Percentiles rank a stretch among this genome's conserved stretches.
Conservation (phyloP, 257 asterid species). For the Ehretia macrophylla region DNA sequence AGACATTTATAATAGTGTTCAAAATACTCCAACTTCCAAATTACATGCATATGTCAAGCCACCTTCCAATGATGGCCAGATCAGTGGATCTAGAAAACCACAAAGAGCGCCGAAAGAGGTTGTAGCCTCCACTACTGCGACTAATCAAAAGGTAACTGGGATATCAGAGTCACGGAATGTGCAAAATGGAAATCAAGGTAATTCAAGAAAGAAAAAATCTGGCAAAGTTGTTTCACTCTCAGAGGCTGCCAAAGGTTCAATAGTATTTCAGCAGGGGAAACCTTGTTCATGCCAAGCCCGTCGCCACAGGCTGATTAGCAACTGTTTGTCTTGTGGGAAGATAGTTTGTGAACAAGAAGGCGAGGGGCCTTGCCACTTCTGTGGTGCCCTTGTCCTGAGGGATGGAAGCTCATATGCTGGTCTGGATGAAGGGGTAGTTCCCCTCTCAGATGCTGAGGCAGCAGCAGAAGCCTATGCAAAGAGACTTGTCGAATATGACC, state of each 20-base stretch:
- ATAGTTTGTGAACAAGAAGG: slow-evolving; percentile 98
- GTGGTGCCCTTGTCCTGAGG: slow-evolving; percentile 85
- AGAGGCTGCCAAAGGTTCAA: slow-evolving; percentile 91
- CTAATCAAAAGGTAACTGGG: slow-evolving; percentile 29
- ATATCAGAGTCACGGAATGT: slow-evolving; percentile 32
- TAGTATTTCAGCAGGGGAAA: slow-evolving; percentile 85
- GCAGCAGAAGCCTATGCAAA: slow-evolving; percentile 89
- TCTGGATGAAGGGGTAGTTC: slow-evolving; percentile 47
- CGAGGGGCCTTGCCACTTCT: slow-evolving; percentile 89
- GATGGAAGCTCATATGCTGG: slow-evolving; percentile 95
- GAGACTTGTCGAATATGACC: slow-evolving; percentile 95
- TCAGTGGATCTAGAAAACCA: slow-evolving; percentile 40
- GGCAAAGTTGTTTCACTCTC: slow-evolving; percentile 85
- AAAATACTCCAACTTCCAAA: slow-evolving; percentile 40
- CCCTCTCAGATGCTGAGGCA: slow-evolving; percentile 63
- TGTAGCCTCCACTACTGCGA: slow-evolving; percentile 34
- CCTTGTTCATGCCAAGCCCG: slow-evolving; percentile 98
- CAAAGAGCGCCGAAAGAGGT: slow-evolving; percentile 55
- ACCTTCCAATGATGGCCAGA: slow-evolving; percentile 43
- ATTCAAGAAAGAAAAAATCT: slow-evolving; percentile 71
- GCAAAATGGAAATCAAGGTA: slow-evolving; percentile 31
- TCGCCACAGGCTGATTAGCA: slow-evolving; percentile 72
- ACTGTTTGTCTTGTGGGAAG: slow-evolving; percentile 92
- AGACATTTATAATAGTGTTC: slow-evolving; percentile 21
- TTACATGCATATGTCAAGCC: slow-evolving; percentile 81